phyloP scores from a whole-genome alignment of 2,329 filamentous ascomycete species.

The Epichloe elymi region DNA sequence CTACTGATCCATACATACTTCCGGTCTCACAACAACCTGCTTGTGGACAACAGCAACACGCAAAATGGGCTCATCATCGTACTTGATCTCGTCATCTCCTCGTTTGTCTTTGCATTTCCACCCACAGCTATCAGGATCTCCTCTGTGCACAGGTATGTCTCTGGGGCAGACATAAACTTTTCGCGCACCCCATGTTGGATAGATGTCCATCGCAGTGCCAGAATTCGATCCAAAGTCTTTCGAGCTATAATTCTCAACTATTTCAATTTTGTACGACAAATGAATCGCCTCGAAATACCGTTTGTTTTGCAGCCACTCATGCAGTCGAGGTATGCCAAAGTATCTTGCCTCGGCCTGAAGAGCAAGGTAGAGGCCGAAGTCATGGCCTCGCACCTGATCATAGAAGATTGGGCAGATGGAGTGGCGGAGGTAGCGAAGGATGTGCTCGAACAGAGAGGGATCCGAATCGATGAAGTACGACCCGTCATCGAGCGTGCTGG shows the following conservation, averaged over 20 bases:
- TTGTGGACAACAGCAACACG: too few relatives aligned
- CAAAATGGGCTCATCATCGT: not conserved
- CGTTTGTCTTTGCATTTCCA: too few relatives aligned
- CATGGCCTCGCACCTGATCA: not conserved
- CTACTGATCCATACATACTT: too few relatives aligned
- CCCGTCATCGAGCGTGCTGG: slow-evolving; percentile 7
- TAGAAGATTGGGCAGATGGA: slow-evolving; percentile 23
- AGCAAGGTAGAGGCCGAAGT: not conserved
- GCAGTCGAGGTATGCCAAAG: not conserved
- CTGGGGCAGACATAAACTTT: not conserved
- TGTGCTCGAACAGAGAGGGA: slow-evolving; percentile 20
- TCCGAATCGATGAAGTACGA: slow-evolving; percentile 26
- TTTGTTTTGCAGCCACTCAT: not conserved
- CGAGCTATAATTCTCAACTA: not conserved
- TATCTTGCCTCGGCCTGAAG: not conserved
- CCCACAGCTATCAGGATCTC: not conserved
- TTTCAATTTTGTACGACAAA: not conserved
- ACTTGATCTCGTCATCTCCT: not conserved
- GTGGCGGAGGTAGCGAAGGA: slow-evolving; percentile 22
- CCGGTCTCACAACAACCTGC: not conserved
- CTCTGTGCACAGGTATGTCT: not conserved
- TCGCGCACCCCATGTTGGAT: too few relatives aligned
- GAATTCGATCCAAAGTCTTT: not conserved
- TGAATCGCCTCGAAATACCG: not conserved
- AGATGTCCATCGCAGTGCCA: not conserved